Evolutionary conservation across 345 rosid genomes (phyloP), one percentile per base, ranked within the genome.

Genomic region (Eucalyptus sp.): DNA sequence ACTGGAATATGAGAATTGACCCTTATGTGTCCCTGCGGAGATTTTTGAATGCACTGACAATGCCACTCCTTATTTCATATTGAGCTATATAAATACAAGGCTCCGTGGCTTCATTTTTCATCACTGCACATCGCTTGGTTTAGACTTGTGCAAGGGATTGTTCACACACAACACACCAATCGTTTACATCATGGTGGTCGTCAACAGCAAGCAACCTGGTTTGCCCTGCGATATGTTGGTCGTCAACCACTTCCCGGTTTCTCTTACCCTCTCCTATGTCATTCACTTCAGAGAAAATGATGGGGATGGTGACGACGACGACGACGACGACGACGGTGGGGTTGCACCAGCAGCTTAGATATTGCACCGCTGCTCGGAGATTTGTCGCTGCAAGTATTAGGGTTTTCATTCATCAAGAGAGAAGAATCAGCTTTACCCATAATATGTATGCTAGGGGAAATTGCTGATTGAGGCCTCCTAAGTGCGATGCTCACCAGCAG

Each of bases 341-440:
- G 58, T 86, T 52, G 90, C 90, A 12, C 90, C 90, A 27, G 90
- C 90, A 8, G 90, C 90, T 4, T 89, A 31, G 56, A 46, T 89
- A 29, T 43, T 14, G 41, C 13, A 8, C 37, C 7, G 44, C 18
- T 17, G 44, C 44, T 10, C 4, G 7, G 83, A 76, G 83, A 76
- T 37, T 5, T 24, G 27, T 43, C 7, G 11, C 83, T 41, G 3
- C 83, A 37, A 76, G 83, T 20, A 76, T 44, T 76, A 76, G 83
- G 83, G 83, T 41, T 76, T 76, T 37, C 83, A 5, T 71, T 71
- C 44, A 17, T 68, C 13, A 76, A 37, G 48, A 56, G 48, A 76
- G 83, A 41, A 76, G 48, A 76, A 71, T 71, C 46, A 71, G 81
- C 81, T 71, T 18, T 37, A 71, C 46, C 27, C 13, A 71, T 71